Conservation (phyloP, 257 asterid genomes). For the Penstemon davidsonii region DNA sequence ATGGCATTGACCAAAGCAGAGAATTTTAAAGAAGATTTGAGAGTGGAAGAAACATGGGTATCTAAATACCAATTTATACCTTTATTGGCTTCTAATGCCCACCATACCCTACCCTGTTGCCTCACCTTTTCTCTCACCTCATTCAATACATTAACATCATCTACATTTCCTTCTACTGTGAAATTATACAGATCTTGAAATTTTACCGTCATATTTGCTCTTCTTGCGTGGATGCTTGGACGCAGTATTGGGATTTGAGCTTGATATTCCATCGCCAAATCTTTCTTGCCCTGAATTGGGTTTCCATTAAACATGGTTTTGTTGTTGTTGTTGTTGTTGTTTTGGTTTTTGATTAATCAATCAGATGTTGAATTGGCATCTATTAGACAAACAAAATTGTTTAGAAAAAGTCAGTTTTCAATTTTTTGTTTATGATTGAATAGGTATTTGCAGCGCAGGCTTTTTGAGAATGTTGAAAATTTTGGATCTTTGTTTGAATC, state of each 20-base stretch:
- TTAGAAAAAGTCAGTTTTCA: no score
- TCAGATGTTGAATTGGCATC: no score
- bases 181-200: slow-evolving; percentile 91
- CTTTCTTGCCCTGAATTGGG: slow-evolving; percentile 50
- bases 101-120: slow-evolving; percentile 87
- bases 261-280: slow-evolving; percentile 63
- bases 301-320: no score
- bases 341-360: no score
- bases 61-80: slow-evolving; percentile 87
- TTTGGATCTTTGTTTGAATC: no score
- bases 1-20: slow-evolving; percentile 73
- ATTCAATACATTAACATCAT: slow-evolving; percentile 89
- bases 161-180: slow-evolving; percentile 91
- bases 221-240: slow-evolving; percentile 83
- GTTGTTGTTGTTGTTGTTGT: no score
- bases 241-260: slow-evolving; percentile 63
- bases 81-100: slow-evolving; percentile 82
- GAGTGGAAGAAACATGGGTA: slow-evolving; percentile 50
- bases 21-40: slow-evolving; percentile 73
- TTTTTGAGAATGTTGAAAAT: no score
- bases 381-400: no score
- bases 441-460: no score
- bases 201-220: slow-evolving; percentile 86
- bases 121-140: slow-evolving; percentile 93
- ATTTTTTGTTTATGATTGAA: no score